Evolutionary conservation across 1,284 basidiomycete species (phyloP), one percentile per base, ranked within the genome.

Genomic region (Heterobasidion irregulare): DNA sequence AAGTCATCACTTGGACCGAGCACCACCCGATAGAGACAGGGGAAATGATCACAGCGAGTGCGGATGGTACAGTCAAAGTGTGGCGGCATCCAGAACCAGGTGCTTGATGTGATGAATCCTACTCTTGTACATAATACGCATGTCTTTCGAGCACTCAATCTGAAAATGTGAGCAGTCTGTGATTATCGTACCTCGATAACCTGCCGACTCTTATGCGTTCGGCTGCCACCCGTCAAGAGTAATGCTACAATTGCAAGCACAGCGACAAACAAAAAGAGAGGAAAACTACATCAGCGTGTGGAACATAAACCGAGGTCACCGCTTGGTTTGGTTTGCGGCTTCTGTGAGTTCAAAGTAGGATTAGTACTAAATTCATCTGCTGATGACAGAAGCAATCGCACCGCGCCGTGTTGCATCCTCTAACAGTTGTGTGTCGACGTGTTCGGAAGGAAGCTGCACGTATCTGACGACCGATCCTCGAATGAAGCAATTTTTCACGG

Each of bases 401-500:
- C 92, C 96, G 86, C 95, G 80, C 68, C 97, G 79, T 50, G 96
- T 99, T 32, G 96, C 97, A 70, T 99, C 97, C 73, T 99, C 97
- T 53, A 99, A 70, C 53, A 99, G 72, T 63, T 97, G 94, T 5
- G 94, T 98, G 71, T 99, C 96, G 59, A 99, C 94, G 59, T 92
- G 90, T 57, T 92, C 86, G 18, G 92, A 84, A 2, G 94, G 92
- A 56, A 99, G 79, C 68, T 97, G 91, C 9, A 99, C 97, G 68
- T 98, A 99, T 62, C 97, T 86, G 43, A 99, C 95, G 12, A 99
- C 97, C 2, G 94, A 98, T 57, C 97, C 97, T 56, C 97, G 89
- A 65, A 99, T 99, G 70, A 99, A 99, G 67, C 94, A 96, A 68
- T 98, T 99, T 75, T 96, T 97, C 50, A 99, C 95, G 0, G 97